Conservation (phyloP, 192 early-diverging fungal genomes). For the Rhizoclosmatium sp. region DNA sequence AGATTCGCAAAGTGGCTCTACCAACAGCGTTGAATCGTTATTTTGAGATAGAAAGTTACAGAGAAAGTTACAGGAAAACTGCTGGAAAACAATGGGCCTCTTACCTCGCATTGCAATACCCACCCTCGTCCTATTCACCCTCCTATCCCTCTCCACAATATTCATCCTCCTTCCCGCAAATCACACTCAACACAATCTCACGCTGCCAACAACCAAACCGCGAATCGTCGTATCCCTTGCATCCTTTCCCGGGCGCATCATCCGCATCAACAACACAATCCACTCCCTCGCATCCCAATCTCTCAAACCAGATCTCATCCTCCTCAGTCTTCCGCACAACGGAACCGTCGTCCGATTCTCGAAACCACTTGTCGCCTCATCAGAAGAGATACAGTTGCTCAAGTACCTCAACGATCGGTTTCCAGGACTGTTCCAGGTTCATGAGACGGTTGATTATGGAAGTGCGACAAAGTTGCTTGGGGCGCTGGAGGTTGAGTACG, state of each 20-base stretch:
- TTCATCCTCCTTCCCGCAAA: too few relatives aligned
- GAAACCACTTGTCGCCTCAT: background rate
- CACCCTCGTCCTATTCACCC: too few relatives aligned
- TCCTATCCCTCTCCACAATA: too few relatives aligned
- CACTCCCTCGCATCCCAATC: background rate
- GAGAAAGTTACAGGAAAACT: too few relatives aligned
- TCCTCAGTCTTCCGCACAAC: background rate
- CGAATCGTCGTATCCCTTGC: constrained; percentile 28
- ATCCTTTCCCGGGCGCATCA: background rate
- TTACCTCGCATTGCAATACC: too few relatives aligned
- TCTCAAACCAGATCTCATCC: background rate
- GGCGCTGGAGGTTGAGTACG: constrained; percentile 5
- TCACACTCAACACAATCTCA: too few relatives aligned
- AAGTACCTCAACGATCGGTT: background rate
- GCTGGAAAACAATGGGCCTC: too few relatives aligned
- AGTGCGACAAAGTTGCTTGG: constrained; percentile 30
- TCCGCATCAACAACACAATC: constrained; percentile 8
- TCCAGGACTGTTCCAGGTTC: background rate
- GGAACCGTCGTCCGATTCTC: background rate
- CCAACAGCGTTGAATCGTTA: too few relatives aligned
- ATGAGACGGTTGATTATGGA: constrained; percentile 3
- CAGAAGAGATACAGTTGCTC: background rate
- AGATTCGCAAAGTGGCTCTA: too few relatives aligned
- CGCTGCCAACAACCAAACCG: background rate
- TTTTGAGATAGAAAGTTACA: too few relatives aligned